Percentiles rank a stretch among this genome's conserved stretches.
phyloP scores from a whole-genome alignment of 768 basidiomycete species.

The Russula ochroleuca region DNA sequence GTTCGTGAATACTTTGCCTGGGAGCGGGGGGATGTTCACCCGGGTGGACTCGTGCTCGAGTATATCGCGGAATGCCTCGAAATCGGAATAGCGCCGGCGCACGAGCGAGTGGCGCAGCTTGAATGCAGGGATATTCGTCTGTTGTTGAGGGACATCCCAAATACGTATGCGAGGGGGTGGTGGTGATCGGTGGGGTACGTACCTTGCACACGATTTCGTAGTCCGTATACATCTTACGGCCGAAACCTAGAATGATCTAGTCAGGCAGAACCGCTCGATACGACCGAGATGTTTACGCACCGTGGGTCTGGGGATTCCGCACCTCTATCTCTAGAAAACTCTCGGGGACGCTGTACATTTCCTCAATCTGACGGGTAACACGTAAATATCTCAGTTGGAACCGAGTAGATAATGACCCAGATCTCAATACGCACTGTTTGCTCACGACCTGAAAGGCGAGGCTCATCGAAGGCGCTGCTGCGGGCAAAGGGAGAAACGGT shows the following conservation, averaged over 20 bases:
- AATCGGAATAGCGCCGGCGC: conserved; percentile 62
- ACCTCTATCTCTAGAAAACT: conserved; percentile 98
- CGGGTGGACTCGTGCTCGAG: conserved; percentile 95
- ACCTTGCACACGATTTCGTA: conserved; percentile 99
- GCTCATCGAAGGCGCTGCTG: conserved; percentile 39
- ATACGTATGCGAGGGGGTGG: neutral
- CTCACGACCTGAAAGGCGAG: conserved; percentile 37
- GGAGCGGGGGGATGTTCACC: conserved; percentile 95
- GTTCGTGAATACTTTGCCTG: conserved; percentile 98
- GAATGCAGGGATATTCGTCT: conserved; percentile 99
- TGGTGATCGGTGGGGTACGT: conserved; percentile 26
- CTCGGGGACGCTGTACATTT: conserved; percentile 98
- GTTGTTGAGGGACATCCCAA: neutral
- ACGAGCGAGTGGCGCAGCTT: conserved; percentile 73
- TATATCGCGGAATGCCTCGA: conserved; percentile 92
- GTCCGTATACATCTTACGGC: conserved; percentile 99
- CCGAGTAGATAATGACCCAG: neutral
- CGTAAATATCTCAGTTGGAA: conserved; percentile 2
- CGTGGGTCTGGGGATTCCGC: conserved; percentile 94
- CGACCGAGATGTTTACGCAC: conserved; percentile 40
- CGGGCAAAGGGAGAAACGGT: conserved; percentile 44
- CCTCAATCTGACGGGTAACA: conserved; percentile 68
- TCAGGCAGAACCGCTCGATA: neutral
- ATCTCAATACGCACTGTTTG: conserved; percentile 37
- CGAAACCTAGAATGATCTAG: conserved; percentile 79